Base-by-base conservation (phyloP, 2,329 filamentous ascomycete species). In the Domatiomyces catenatus region DNA sequence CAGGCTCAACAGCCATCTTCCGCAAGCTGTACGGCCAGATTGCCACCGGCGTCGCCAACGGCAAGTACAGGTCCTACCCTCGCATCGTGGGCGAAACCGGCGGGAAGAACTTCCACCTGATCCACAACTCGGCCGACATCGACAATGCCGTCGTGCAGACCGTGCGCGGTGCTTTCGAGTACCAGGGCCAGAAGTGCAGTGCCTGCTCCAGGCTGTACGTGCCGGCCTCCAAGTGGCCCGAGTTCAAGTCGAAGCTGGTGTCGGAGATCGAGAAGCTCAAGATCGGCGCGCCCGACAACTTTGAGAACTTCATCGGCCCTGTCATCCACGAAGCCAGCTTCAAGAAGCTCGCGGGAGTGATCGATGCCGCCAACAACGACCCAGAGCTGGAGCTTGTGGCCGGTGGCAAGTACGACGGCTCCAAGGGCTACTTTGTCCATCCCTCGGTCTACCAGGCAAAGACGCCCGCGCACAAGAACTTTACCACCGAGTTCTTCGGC, bases 1-100 rank as follows among this genome's bases (percentile, higher is more conserved):
- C 87, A 0, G 87, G 87, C 54, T 87, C 83, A 68, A 93, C 87
- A 0, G 80, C 80, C 46, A 83, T 94, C 26, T 93, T 94, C 78
- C 80, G 86, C 54, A 79, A 80, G 62, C 73, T 94, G 17, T 93
- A 89, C 65, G 84, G 84, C n/a, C 76, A 84, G 64, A 92, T 93
- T 59, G 84, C 84, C 7, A 72, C 76, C 56, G 84, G 83, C 44
- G 80, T 89, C n/a, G 82, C 83, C 6, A 80, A 86, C 61, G 84
- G 83, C 50, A 80, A 76, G 51, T 94, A 92, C 69, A 72, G 73
- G 53, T 78, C 81, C 55, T 93, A 93, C 68, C 85, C 85, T 46
- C 78, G 85, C 58, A 83, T 90, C 54, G 84, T 90, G 7, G 85
- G 84, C 52, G 85, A 90, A 73, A 89, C 85, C 28, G 84, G 85